A percentile compares a stretch with the other conserved stretches of the same genome.
Conservation (phyloP, 2,329 filamentous ascomycete species). For the Kalaharituber pfeilii region DNA sequence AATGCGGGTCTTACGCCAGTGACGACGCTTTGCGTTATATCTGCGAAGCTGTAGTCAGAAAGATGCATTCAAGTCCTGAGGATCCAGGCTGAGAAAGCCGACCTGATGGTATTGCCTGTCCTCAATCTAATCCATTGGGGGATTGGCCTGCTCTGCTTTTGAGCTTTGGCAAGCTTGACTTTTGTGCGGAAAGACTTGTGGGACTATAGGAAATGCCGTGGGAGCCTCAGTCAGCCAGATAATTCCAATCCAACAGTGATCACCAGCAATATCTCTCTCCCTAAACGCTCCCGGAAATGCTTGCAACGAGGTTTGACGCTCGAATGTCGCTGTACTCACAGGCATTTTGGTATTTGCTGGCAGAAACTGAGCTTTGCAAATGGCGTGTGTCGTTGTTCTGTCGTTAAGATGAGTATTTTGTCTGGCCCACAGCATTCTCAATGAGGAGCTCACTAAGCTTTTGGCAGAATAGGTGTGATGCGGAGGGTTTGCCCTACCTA, state of each 20-base stretch:
- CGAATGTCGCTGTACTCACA: background rate
- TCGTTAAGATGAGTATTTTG: background rate
- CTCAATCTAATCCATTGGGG: conserved; percentile 99
- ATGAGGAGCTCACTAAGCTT: background rate
- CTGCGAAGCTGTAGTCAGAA: conserved; percentile 34
- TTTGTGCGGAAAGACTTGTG: conserved; percentile 99
- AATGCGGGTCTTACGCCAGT: conserved; percentile 99
- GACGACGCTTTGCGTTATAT: conserved; percentile 99
- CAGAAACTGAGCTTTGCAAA: no score
- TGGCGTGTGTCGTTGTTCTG: background rate
- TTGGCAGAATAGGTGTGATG: background rate
- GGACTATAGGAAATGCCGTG: conserved; percentile 41
- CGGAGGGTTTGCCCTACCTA: background rate
- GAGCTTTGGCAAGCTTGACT: conserved; percentile 99
- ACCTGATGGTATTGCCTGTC: conserved; percentile 99
- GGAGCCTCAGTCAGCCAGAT: background rate
- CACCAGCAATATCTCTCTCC: no score
- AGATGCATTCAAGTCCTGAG: conserved; percentile 6
- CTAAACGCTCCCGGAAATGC: no score
- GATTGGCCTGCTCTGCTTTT: conserved; percentile 99
- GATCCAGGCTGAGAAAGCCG: conserved; percentile 32
- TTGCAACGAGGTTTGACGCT: no score
- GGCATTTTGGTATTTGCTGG: background rate
- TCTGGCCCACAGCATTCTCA: background rate
- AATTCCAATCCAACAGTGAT: background rate